phyloP scores from a whole-genome alignment of 2,329 filamentous ascomycete species.

The Pseudogymnoascus sp. region DNA sequence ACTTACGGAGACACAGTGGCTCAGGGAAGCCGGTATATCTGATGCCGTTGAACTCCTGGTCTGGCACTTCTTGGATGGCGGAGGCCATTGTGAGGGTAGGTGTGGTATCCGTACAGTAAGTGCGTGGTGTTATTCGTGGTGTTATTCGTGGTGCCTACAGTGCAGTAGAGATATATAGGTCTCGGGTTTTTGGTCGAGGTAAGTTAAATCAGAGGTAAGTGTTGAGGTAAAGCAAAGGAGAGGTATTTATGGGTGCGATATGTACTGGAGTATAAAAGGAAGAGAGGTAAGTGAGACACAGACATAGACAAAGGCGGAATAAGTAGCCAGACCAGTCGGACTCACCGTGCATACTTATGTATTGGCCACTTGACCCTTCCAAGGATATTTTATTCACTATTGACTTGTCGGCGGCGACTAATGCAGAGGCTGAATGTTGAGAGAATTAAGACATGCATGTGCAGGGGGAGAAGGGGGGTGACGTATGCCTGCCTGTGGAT shows the following conservation, averaged over 20 bases:
- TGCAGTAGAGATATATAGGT: not conserved
- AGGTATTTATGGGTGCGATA: not conserved
- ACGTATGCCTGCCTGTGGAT: not conserved
- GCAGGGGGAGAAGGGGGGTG: not conserved
- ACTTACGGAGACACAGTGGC: constrained; percentile 22
- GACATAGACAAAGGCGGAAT: not conserved
- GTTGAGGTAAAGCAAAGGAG: not conserved
- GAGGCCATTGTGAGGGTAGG: not conserved
- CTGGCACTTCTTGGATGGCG: not conserved
- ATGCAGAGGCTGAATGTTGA: not conserved
- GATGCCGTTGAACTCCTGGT: constrained; percentile 17
- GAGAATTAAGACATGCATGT: not conserved
- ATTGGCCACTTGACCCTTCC: not conserved
- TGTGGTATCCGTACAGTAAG: not conserved
- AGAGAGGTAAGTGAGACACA: not conserved
- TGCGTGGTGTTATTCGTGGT: not conserved
- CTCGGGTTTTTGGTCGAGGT: not conserved
- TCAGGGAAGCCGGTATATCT: constrained; percentile 31
- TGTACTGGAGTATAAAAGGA: not conserved
- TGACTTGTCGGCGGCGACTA: not conserved
- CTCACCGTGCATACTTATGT: not conserved
- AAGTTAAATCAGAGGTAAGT: not conserved
- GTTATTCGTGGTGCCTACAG: not conserved
- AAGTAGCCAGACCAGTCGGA: not conserved
- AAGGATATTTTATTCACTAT: not conserved